phyloP scores from a whole-genome alignment of 306 rosid genomes.

The Alnus glutinosa region DNA sequence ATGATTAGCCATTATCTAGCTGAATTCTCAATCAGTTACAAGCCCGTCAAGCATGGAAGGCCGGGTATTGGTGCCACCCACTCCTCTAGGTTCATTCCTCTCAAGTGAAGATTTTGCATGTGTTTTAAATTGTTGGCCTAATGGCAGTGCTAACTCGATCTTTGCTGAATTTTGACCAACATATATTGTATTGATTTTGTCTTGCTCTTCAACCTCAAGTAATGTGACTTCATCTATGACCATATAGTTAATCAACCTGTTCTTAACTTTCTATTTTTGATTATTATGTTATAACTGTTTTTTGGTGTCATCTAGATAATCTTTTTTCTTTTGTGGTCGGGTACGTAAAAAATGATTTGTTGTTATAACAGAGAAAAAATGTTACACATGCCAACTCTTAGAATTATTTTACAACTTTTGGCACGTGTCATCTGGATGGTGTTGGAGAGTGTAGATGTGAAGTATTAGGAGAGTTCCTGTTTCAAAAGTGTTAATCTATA shows the following conservation, averaged over 20 bases:
- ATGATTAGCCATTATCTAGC: slow-evolving; percentile 49
- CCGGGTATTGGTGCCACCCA: slow-evolving; percentile 49
- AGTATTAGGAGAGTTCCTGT: too few species aligned
- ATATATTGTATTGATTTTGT: neutral
- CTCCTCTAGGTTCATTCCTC: slow-evolving; percentile 43
- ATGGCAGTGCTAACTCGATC: neutral
- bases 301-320: neutral
- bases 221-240: neutral
- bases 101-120: slow-evolving; percentile 22
- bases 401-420: too few species aligned
- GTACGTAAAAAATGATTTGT: too few species aligned
- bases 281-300: neutral
- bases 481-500: too few species aligned
- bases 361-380: too few species aligned
- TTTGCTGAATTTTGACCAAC: neutral
- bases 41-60: slow-evolving; percentile 43
- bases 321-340: too few species aligned
- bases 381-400: too few species aligned
- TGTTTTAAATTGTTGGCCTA: neutral
- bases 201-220: neutral
- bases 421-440: too few species aligned
- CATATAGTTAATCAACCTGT: neutral
- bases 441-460: too few species aligned
- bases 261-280: neutral
- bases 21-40: slow-evolving; percentile 39